phyloP scores from a whole-genome alignment of 2,329 filamentous ascomycete species.

The Aspergillus novofumigatus region DNA sequence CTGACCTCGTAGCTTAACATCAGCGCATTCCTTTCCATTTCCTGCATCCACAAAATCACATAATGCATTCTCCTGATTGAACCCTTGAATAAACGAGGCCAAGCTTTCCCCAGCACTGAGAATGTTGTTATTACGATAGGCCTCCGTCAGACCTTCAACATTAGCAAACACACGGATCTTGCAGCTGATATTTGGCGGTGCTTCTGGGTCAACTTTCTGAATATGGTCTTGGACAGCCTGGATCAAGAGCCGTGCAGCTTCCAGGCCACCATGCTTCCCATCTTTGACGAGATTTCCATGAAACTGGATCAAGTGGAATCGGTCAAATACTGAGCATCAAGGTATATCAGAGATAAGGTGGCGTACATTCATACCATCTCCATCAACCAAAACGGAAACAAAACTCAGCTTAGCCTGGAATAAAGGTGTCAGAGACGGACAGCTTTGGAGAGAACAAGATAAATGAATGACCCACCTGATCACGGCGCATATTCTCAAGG shows the following conservation, averaged over 20 bases:
- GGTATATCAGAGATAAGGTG: neutral
- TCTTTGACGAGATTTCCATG: slow-evolving; percentile 27
- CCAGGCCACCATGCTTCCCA: slow-evolving; percentile 29
- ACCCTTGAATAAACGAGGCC: slow-evolving; percentile 37
- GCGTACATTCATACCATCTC: slow-evolving; percentile 37
- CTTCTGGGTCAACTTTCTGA: slow-evolving; percentile 10
- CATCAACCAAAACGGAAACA: slow-evolving; percentile 37
- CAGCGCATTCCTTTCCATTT: slow-evolving; percentile 42
- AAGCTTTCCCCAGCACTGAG: slow-evolving; percentile 23
- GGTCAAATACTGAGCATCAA: neutral
- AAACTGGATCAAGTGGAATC: slow-evolving; percentile 23
- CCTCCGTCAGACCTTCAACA: slow-evolving; percentile 31
- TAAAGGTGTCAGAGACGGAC: too few species aligned
- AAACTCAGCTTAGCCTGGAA: slow-evolving; percentile 19
- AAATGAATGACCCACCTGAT: too few species aligned
- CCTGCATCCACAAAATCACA: slow-evolving; percentile 43
- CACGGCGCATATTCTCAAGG: too few species aligned
- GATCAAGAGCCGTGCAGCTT: slow-evolving; percentile 23
- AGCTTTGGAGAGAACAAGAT: too few species aligned
- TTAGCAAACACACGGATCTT: slow-evolving; percentile 39
- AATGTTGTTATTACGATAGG: slow-evolving; percentile 29
- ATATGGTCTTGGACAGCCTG: slow-evolving; percentile 23
- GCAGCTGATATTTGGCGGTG: slow-evolving; percentile 24
- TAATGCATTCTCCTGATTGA: slow-evolving; percentile 37
- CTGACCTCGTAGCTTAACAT: slow-evolving; percentile 41